These are phyloP conservation scores for Blastocystis sp. DNA, from an alignment of 352 stramenopile species.

Conservation along the genomic window DNA sequence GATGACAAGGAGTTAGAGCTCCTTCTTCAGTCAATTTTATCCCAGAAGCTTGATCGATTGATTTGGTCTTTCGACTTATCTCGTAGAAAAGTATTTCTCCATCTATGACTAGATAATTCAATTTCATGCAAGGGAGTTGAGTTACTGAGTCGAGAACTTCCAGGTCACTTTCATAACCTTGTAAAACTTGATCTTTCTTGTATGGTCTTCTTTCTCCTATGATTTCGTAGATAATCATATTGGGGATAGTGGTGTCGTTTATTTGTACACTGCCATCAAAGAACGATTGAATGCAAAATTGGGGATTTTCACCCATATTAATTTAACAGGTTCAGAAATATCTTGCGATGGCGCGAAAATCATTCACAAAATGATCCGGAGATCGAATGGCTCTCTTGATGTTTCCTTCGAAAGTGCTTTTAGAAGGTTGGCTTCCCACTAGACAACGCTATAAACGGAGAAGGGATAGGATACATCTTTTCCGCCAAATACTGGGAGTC, in stretches of 20 bases:
- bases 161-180: not conserved
- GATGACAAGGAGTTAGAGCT: not conserved
- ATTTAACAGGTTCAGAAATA: not conserved
- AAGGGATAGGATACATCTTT: slow-evolving; percentile 4
- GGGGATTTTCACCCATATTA: not conserved
- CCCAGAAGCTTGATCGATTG: not conserved
- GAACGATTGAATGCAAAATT: not conserved
- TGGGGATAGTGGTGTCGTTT: not conserved
- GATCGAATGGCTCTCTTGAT: not conserved
- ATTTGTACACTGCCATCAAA: not conserved
- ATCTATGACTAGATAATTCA: not conserved
- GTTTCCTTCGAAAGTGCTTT: not conserved
- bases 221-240: not conserved
- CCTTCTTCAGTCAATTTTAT: not conserved
- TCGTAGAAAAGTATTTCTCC: not conserved
- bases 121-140: not conserved
- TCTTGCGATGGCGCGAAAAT: not conserved
- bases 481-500: slow-evolving; percentile 13
- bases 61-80: not conserved
- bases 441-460: slow-evolving; percentile 22
- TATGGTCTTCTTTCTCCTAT: not conserved
- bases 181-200: not conserved
- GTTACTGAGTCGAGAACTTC: not conserved
- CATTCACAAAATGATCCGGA: slow-evolving; percentile 1
- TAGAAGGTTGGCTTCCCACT: not conserved